Base-by-base conservation (phyloP, 768 basidiomycete genomes). In the Termitomyces sp. region DNA sequence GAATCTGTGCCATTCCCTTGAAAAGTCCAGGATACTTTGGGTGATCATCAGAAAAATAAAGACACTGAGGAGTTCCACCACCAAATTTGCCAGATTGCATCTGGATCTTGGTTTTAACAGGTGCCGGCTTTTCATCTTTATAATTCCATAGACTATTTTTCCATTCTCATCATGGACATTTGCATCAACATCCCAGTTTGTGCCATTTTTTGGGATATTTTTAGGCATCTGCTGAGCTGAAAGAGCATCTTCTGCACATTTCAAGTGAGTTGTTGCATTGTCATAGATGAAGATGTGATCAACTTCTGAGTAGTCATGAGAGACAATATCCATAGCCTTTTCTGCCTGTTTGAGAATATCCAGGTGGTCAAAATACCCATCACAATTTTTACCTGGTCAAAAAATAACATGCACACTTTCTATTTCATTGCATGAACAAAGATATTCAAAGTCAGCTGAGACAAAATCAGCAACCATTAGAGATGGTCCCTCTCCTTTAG, bases 11-110 rank as follows among this genome's bases (percentile, higher is more conserved):
- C n/a, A n/a, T n/a, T n/a, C n/a, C n/a, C n/a, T n/a, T n/a, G n/a
- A n/a, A n/a, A n/a, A n/a, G n/a, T n/a, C n/a, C n/a, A n/a, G n/a
- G n/a, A n/a, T n/a, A n/a, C n/a, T n/a, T n/a, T n/a, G n/a, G n/a
- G n/a, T n/a, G n/a, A n/a, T n/a, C n/a, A n/a, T n/a, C n/a, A n/a
- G n/a, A n/a, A n/a, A n/a, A n/a, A n/a, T n/a, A n/a, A 74, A 78
- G 77, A 6, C 74, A 75, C 43, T 76, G 72, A 1, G 58, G 56
- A 0, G 45, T 56, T 3, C 73, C 69, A 63, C 73, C 59, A 65
- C 35, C 16, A 49, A 69, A 63, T 4, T 14, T 40, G 16, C 31
- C 46, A 58, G 67, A 54, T 67, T 65, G 0, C 68, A 29, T 38
- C 71, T 48, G n/a, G n/a, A n/a, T 65, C n/a, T n/a, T n/a, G n/a